Percentiles rank a stretch among this genome's conserved stretches.
These are phyloP conservation scores for Solanum chmielewskii DNA, from an alignment of 257 asterid genomes.

Conservation along the genomic window DNA sequence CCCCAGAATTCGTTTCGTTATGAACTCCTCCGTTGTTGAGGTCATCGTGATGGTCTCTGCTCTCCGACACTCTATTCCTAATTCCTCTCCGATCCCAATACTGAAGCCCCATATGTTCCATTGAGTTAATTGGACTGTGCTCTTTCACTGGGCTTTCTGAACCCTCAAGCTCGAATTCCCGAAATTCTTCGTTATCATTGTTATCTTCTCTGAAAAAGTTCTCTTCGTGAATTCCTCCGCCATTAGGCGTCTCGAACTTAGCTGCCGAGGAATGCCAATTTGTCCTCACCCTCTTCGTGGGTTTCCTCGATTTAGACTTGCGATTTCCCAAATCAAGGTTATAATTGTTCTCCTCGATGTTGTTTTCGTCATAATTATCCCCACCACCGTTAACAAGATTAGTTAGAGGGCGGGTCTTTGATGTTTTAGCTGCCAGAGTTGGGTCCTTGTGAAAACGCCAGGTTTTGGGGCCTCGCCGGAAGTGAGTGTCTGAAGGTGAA, in stretches of 20 bases:
- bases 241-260: constrained; percentile 34
- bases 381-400: constrained; percentile 64
- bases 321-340: constrained; percentile 29
- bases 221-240: constrained; percentile 27
- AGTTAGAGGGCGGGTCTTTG: constrained; percentile 85
- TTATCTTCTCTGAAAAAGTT: constrained; percentile 30
- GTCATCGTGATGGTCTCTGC: constrained; percentile 18
- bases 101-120: constrained; percentile 63
- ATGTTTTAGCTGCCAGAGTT: constrained; percentile 53
- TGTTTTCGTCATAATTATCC: constrained; percentile 28
- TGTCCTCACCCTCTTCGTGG: constrained; percentile 63
- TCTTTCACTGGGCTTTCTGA: constrained; percentile 55
- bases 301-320: constrained; percentile 54
- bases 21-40: constrained; percentile 29
- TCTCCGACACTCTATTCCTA: constrained; percentile 42
- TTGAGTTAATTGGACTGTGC: constrained; percentile 65
- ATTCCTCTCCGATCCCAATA: constrained; percentile 72
- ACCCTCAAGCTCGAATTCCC: constrained; percentile 53
- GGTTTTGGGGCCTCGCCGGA: constrained; percentile 45
- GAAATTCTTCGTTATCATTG: constrained; percentile 34
- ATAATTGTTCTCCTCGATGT: constrained; percentile 18
- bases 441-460: constrained; percentile 87
- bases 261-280: constrained; percentile 45
- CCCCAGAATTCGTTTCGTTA: constrained; percentile 44
- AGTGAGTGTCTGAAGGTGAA: constrained; percentile 48